Base-by-base conservation (phyloP, 345 rosid species). In the Eucalyptus sp. region DNA sequence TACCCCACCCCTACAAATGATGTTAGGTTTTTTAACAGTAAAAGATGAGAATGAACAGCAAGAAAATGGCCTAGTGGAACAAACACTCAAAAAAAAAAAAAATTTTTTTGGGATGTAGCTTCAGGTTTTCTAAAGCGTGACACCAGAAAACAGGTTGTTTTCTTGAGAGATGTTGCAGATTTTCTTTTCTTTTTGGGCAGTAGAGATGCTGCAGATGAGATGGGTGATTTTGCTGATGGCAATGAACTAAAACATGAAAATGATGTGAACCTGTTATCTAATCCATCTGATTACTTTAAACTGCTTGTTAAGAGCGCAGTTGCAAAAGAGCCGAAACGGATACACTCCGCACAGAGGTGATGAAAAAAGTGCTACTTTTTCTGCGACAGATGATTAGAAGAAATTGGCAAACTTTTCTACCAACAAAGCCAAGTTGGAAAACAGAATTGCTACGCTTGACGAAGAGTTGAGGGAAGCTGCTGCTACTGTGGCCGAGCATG, bases 381-480 rank as follows among this genome's bases (percentile, higher is more conserved):
- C 89, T 79, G 58, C 87, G 14, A 87, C 66, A 80, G 87, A 49
- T 66, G 79, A 66, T 7, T 12, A 14, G 79, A 68, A 68, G 79
- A 31, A 68, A 68, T 31, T 31, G 79, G 43, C 43, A 76, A 88
- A 88, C 76, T 86, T 50, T 90, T 93, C 87, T 51, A 89, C 89
- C 46, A 90, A 87, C 87, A 92, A 92, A 71, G 93, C 89, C 87
- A 93, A 91, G 51, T 89, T 93, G 89, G 95, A 94, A 62, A 87
- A 93, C 51, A 93, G 88, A 91, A 91, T 94, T 58, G 96, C 94
- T 90, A 92, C 90, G 91, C 95, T 96, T 48, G 94, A 96, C 92
- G 99, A 97, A 92, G 99, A 97, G 91, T 86, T 97, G 86, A 94
- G 94, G 92, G 99, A 96, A 94, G 94, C 99, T 89, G 99, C 99